Conservation (phyloP, 208 protist genomes). For the Wallacemonas sp. region DNA sequence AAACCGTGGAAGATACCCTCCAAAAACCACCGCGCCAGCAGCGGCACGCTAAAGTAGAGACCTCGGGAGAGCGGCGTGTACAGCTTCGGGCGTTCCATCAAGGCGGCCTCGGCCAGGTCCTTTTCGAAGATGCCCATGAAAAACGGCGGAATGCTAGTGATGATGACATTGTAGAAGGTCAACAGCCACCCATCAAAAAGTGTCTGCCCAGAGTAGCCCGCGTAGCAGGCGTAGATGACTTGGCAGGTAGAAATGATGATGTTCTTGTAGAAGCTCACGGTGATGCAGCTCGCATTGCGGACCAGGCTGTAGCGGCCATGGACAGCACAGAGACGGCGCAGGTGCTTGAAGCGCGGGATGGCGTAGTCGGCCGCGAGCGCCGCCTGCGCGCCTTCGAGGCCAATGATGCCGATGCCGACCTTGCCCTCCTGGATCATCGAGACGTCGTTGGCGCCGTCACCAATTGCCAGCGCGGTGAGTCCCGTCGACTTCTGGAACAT, state of each 20-base stretch:
- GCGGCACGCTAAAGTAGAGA: slow-evolving; percentile 72
- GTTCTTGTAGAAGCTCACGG: slow-evolving; percentile 98
- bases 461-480: slow-evolving; percentile 95
- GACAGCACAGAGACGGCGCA: slow-evolving; percentile 92
- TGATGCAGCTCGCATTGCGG: slow-evolving; percentile 93
- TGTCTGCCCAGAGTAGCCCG: slow-evolving; percentile 90
- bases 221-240: slow-evolving; percentile 91
- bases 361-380: slow-evolving; percentile 94
- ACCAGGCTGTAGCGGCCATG: slow-evolving; percentile 95
- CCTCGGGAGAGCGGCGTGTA: slow-evolving; percentile 69
- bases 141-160: slow-evolving; percentile 89
- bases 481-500: slow-evolving; percentile 90
- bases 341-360: slow-evolving; percentile 94
- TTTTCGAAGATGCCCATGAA: slow-evolving; percentile 93
- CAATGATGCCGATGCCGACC: slow-evolving; percentile 96
- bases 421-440: slow-evolving; percentile 95
- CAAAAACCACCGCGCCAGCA: slow-evolving; percentile 54
- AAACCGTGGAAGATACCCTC: slow-evolving; percentile 64
- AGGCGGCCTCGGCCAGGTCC: slow-evolving; percentile 80
- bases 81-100: slow-evolving; percentile 69
- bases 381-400: slow-evolving; percentile 96
- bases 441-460: slow-evolving; percentile 99
- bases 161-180: slow-evolving; percentile 86
- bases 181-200: slow-evolving; percentile 91
- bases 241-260: slow-evolving; percentile 87